These are phyloP conservation scores for Globisporangium abappressorium DNA, from an alignment of 352 stramenopile genomes.

Conservation along the genomic window DNA sequence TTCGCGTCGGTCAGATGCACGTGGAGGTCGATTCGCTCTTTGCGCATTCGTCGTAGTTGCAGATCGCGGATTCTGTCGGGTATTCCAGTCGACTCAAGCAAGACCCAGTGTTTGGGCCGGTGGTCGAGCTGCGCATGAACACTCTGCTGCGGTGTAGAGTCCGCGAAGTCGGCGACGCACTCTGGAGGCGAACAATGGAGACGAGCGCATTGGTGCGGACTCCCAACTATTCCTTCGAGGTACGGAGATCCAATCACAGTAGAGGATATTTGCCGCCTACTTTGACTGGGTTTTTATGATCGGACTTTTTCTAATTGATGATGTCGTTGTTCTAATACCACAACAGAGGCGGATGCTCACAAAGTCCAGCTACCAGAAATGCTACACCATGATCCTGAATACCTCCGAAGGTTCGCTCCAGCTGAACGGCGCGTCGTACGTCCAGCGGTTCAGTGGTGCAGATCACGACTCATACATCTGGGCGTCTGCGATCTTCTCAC, in stretches of 20 bases:
- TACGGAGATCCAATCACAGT: neutral
- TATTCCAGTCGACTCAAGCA: neutral
- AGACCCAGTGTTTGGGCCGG: neutral
- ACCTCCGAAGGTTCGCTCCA: neutral
- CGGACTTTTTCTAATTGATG: too few relatives aligned
- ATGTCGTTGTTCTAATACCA: too few relatives aligned
- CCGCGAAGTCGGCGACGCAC: neutral
- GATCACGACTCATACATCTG: slow-evolving; percentile 4
- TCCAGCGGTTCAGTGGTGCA: neutral
- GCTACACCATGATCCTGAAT: slow-evolving; percentile 4
- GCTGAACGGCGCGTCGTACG: slow-evolving; percentile 4
- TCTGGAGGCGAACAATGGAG: neutral
- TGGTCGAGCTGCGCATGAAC: slow-evolving; percentile 23
- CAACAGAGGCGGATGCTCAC: neutral
- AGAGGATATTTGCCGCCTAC: too few relatives aligned
- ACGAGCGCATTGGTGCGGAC: slow-evolving; percentile 20
- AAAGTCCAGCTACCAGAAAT: slow-evolving; percentile 9
- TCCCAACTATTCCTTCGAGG: slow-evolving; percentile 6
- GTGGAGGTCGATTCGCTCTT: neutral
- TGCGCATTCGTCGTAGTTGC: neutral
- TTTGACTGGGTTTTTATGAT: too few relatives aligned
- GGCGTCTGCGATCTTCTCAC: slow-evolving; percentile 2
- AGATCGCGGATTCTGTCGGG: neutral
- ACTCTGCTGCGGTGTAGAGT: neutral
- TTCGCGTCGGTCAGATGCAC: slow-evolving; percentile 2